Evolutionary conservation across 306 rosid genomes (phyloP), one percentile per base, ranked within the genome.

Genomic region (Cicer yamashitae): DNA sequence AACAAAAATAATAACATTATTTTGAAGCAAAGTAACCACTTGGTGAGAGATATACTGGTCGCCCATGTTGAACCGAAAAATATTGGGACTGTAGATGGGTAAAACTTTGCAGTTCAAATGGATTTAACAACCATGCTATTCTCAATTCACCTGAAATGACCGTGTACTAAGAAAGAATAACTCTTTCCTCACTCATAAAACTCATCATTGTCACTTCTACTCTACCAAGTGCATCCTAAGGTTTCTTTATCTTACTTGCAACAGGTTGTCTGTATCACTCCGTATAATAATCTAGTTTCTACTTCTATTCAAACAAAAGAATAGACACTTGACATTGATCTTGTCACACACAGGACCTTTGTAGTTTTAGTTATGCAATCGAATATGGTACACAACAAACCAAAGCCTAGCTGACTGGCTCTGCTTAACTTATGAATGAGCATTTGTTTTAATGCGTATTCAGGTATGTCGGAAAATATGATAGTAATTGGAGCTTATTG

Each of bases 291-390:
- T 37, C 43, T 39, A 48, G 71, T 71, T 37, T 52, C 66, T 51
- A 62, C 72, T 51, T 51, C 63, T 15, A 10, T 52, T 44, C 40
- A 69, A 45, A 51, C 52, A 70, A 37, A 59, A 59, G 1, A 70
- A 70, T 17, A 43, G 48, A 39, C 62, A 50, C 51, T 60, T 70
- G 37, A 38, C 76, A 70, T 39, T 40, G 77, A 58, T 50, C 77
- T 59, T 38, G 65, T 48, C 39, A 18, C 39, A 70, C 43, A 51
- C 46, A 14, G 65, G 41, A 62, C 51, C 18, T 11, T 18, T 3
- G 25, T 6, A 34, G 41, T 38, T 68, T 47, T 39, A 60, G n/a
- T 47, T 61, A 10, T 39, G 57, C 15, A 61, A 38, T 17, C 54
- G 40, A 54, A n/a, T 48, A 47, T 18, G 58, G 51, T 14, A 37